These are phyloP conservation scores for Hsuehochloa calcarea DNA, from an alignment of 176 grass and related monocot genomes.

Conservation along the genomic window DNA sequence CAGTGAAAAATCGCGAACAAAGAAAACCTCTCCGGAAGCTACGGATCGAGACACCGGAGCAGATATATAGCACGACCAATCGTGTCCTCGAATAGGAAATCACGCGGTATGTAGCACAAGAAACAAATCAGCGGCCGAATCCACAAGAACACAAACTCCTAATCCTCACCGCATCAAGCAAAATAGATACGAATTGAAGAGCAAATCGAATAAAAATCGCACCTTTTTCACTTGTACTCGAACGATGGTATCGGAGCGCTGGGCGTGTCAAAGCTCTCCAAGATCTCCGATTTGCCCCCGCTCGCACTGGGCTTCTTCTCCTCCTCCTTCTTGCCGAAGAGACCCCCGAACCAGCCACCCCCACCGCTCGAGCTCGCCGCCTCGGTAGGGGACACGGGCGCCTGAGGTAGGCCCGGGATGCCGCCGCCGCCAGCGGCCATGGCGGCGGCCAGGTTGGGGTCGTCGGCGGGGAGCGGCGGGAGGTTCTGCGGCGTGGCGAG, in stretches of 20 bases:
- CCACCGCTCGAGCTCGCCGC: slow-evolving; percentile 17
- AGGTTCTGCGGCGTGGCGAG: slow-evolving; percentile 58
- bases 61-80: slow-evolving; percentile 17
- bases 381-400: not conserved
- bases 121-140: slow-evolving; percentile 11
- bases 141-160: not conserved
- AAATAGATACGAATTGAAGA: not conserved
- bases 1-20: not conserved
- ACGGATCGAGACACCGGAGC: not conserved
- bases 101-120: not conserved
- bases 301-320: slow-evolving; percentile 41
- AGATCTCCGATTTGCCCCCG: slow-evolving; percentile 62
- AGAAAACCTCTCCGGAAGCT: not conserved
- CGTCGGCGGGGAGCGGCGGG: slow-evolving; percentile 50
- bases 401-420: slow-evolving; percentile 26
- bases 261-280: slow-evolving; percentile 84
- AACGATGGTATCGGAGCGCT: slow-evolving; percentile 73
- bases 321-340: slow-evolving; percentile 67
- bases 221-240: slow-evolving; percentile 77
- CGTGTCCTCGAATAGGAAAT: not conserved
- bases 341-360: slow-evolving; percentile 48
- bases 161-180: not conserved
- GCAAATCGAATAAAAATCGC: not conserved
- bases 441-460: slow-evolving; percentile 37
- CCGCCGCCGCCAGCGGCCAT: slow-evolving; percentile 3